Percentiles rank a stretch among this genome's conserved stretches.
These are phyloP conservation scores for Pestalotiopsis fici DNA, from an alignment of 2,329 filamentous ascomycete species.

Conservation along the genomic window DNA sequence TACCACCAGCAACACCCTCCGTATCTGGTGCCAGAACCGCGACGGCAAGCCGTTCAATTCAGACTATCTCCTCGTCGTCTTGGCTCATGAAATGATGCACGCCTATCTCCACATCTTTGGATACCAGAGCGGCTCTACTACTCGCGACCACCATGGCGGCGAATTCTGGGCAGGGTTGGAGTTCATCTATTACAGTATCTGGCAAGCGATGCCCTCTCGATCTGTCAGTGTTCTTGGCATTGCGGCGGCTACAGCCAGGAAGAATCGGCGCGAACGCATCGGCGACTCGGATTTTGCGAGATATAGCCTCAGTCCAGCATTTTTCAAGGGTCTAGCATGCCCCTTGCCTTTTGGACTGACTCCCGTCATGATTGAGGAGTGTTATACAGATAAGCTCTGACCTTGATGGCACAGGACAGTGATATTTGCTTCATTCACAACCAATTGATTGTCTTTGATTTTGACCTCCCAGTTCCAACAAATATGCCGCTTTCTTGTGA, in stretches of 20 bases:
- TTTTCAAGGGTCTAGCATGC: neutral
- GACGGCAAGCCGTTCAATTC: neutral
- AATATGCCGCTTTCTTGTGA: too few relatives aligned
- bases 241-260: neutral
- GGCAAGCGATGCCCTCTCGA: neutral
- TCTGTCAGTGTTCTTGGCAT: neutral
- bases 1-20: neutral
- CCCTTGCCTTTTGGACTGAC: neutral
- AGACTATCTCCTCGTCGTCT: neutral
- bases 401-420: neutral
- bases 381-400: neutral
- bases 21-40: neutral
- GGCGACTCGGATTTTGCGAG: neutral
- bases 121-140: neutral
- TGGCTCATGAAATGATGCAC: neutral
- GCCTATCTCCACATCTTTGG: neutral
- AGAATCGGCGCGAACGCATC: neutral
- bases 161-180: neutral
- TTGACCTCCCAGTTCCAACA: too few relatives aligned
- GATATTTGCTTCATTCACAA: too few relatives aligned
- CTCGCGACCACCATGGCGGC: neutral
- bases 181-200: neutral
- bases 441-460: too few relatives aligned
- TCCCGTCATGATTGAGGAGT: neutral
- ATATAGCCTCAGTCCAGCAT: neutral